Conservation (phyloP, 345 rosid species). For the Melaleuca alternifolia region DNA sequence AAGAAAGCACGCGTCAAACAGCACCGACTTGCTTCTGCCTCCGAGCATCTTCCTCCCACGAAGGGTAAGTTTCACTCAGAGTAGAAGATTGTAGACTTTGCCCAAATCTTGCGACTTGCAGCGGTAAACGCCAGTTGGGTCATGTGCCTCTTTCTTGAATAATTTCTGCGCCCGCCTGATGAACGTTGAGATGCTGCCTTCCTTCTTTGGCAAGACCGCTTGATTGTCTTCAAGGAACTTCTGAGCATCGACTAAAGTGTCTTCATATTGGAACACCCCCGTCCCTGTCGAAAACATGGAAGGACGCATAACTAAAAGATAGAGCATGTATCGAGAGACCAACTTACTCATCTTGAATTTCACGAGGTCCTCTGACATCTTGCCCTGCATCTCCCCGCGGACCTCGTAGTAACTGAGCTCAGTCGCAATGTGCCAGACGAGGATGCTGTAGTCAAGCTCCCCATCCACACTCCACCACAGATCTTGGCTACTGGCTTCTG, state of each 20-base stretch:
- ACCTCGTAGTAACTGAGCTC: neutral
- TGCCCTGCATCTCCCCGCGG: neutral
- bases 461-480: rapidly evolving
- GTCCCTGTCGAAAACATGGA: neutral
- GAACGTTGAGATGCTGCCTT: neutral
- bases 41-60: neutral
- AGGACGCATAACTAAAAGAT: neutral
- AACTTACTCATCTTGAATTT: neutral
- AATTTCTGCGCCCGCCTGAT: neutral
- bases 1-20: constrained; percentile 15
- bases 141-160: neutral
- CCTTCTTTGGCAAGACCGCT: neutral
- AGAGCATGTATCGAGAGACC: neutral
- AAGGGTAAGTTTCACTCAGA: neutral
- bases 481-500: rapidly evolving
- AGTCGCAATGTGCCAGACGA: neutral
- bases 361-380: neutral
- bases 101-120: neutral
- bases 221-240: neutral
- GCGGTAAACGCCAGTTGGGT: rapidly evolving
- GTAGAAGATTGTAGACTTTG: neutral
- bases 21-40: constrained; percentile 16
- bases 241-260: neutral
- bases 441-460: neutral
- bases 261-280: neutral